Conservation (phyloP, 768 basidiomycete species). For the Leccinum uliginosum region DNA sequence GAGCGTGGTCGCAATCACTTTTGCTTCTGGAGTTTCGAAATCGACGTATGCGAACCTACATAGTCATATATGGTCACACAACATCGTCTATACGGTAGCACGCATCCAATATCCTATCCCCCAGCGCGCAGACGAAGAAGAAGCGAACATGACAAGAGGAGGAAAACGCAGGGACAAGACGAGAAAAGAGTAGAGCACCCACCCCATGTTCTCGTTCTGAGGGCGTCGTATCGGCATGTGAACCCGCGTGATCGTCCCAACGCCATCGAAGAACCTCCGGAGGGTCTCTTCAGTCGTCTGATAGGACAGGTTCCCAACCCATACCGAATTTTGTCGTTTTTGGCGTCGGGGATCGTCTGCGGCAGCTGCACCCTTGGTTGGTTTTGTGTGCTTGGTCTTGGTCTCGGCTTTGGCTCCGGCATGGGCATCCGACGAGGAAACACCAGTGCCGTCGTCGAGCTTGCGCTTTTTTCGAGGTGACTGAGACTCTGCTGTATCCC, state of each 20-base stretch:
- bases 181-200: slow-evolving; percentile 28
- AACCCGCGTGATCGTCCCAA: slow-evolving; percentile 72
- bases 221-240: slow-evolving; percentile 81
- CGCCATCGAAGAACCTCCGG: slow-evolving; percentile 62
- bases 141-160: too few relatives aligned
- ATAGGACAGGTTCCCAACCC: slow-evolving; percentile 94
- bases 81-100: background rate
- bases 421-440: background rate
- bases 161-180: background rate
- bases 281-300: slow-evolving; percentile 79
- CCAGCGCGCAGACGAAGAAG: background rate
- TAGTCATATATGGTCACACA: slow-evolving; percentile 7
- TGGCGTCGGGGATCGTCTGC: slow-evolving; percentile 15
- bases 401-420: background rate
- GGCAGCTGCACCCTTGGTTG: background rate
- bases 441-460: slow-evolving; percentile 24
- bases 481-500: background rate
- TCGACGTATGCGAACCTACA: slow-evolving; percentile 99
- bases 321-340: slow-evolving; percentile 82
- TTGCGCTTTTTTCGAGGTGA: slow-evolving; percentile 44
- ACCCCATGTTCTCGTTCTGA: slow-evolving; percentile 77
- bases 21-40: slow-evolving; percentile 74
- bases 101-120: too few relatives aligned
- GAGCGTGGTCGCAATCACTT: slow-evolving; percentile 67
- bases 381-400: background rate